These are phyloP conservation scores for Alternaria longipes DNA, from an alignment of 2,329 filamentous ascomycete genomes.

Conservation along the genomic window DNA sequence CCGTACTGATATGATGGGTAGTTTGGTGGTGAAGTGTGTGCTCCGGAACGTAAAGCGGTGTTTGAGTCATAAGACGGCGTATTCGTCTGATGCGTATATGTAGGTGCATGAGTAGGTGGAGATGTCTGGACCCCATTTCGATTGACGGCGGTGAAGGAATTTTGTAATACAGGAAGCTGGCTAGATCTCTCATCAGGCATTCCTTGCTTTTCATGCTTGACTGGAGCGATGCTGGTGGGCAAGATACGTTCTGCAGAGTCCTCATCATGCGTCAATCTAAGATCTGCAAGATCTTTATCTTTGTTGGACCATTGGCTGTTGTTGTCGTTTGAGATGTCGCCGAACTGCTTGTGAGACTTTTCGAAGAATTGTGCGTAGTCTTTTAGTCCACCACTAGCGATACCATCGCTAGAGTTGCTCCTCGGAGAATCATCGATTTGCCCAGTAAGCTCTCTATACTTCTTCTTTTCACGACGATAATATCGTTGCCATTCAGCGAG, in stretches of 20 bases:
- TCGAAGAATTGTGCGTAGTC: constrained; percentile 30
- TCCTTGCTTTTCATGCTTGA: constrained; percentile 17
- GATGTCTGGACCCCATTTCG: background rate
- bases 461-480: constrained; percentile 21
- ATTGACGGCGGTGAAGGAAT: constrained; percentile 25
- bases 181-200: background rate
- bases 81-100: background rate
- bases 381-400: constrained; percentile 28
- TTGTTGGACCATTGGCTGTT: constrained; percentile 15
- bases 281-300: constrained; percentile 22
- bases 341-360: constrained; percentile 32
- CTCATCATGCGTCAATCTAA: constrained; percentile 25
- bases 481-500: constrained; percentile 19
- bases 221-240: background rate
- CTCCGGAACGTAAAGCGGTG: background rate
- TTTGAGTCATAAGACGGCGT: background rate
- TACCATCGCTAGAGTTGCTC: constrained; percentile 28
- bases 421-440: constrained; percentile 27
- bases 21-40: background rate
- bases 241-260: constrained; percentile 20
- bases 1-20: background rate
- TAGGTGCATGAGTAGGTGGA: background rate
- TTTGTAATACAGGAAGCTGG: background rate
- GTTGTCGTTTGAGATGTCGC: constrained; percentile 19
- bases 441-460: constrained; percentile 26